Conservation (phyloP, 1,284 basidiomycete species). For the Ceratobasidium sp. region DNA sequence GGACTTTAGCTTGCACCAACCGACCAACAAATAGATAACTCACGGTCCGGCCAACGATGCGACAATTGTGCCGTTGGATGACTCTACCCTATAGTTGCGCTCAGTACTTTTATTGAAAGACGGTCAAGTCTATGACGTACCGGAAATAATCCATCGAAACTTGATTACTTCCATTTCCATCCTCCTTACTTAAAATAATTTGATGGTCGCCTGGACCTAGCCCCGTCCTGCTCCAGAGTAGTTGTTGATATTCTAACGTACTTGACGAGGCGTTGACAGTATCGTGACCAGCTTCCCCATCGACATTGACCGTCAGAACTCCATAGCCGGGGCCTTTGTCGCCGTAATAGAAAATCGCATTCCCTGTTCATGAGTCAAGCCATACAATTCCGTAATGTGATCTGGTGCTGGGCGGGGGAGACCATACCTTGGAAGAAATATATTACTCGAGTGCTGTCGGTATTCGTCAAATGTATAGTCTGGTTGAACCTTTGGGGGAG, state of each 20-base stretch:
- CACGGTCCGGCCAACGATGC: not conserved
- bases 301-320: not conserved
- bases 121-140: not conserved
- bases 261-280: not conserved
- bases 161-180: too few relatives aligned
- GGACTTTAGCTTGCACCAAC: too few relatives aligned
- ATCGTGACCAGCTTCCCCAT: not conserved
- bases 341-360: conserved; percentile 7
- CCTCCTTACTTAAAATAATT: not conserved
- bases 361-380: not conserved
- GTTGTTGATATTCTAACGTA: not conserved
- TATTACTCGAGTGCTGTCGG: not conserved
- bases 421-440: conserved; percentile 18
- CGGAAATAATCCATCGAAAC: conserved; percentile 10
- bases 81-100: not conserved
- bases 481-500: not conserved
- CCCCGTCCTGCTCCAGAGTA: conserved; percentile 9
- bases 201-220: conserved; percentile 11
- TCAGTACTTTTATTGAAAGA: not conserved
- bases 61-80: not conserved
- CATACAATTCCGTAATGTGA: too few relatives aligned
- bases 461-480: not conserved
- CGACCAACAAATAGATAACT: not conserved
- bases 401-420: too few relatives aligned
- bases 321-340: conserved; percentile 2